Base-by-base conservation (phyloP, 2,329 filamentous ascomycete genomes). In the Claviceps purpurea region DNA sequence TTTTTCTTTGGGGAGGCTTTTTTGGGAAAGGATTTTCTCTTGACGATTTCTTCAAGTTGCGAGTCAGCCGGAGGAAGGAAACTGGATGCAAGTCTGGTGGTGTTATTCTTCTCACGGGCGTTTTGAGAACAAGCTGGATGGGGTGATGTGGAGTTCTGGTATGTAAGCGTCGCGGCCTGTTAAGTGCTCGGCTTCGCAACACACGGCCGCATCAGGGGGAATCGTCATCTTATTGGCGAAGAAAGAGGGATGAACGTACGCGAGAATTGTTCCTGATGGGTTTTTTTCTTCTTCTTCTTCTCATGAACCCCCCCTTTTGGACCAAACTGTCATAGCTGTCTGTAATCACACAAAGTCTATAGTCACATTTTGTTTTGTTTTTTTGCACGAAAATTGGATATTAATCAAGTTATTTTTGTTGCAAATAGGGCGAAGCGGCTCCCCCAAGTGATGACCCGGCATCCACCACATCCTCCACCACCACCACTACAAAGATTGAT, bases 361-460 rank as follows among this genome's bases (percentile, higher is more conserved):
- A 60, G 60, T 56, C 59, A 54, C 55, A 59, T 59, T 34, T 34
- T 34, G 30, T 34, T 34, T 34, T 11, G 30, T 34, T 34, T 34
- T 30, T 30, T 47, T 42, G 20, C 30, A 46, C 26, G 63, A 63
- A 63, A 58, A 11, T 38, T 47, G 57, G 55, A 59, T 65, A 61
- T 68, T 70, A 69, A 70, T 52, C 39, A 51, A 53, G 30, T 53
- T n/a, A 46, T 38, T 45, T 51, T 22, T 56, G 50, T 47, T 50
- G 39, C n/a, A 61, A 44, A 20, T 24, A 24, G 20, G 16, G 55
- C 65, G 68, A 72, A 59, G 53, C 60, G 53, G 59, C 58, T 48
- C 59, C 64, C 56, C 61, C 65, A 53, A 59, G 61, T 62, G 64
- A 64, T 59, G 66, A 68, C 59, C 58, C 62, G 58, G 65, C 64